Conservation (phyloP, 1,284 basidiomycete species). For the Sanghuangporus baumii region DNA sequence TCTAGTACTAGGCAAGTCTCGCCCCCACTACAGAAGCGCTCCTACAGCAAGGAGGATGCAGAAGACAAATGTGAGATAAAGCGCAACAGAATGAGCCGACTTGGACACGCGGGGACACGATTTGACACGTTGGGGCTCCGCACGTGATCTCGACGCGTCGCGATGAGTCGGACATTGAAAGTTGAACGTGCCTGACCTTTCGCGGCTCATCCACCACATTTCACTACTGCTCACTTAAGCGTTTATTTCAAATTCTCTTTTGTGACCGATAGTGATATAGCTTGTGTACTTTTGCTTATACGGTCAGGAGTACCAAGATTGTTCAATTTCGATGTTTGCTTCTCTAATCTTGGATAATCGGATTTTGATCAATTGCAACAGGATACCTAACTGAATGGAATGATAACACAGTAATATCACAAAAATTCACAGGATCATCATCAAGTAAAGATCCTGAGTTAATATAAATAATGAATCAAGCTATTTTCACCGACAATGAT, state of each 20-base stretch:
- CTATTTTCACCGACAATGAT: neutral
- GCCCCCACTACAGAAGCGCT: neutral
- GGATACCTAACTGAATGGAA: too few species aligned
- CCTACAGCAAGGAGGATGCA: neutral
- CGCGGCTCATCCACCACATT: neutral
- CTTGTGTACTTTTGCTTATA: too few species aligned
- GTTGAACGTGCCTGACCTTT: neutral
- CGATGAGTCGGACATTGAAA: neutral
- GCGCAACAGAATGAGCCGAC: neutral
- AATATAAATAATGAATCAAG: neutral
- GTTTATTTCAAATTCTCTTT: too few species aligned
- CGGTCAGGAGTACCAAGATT: too few species aligned
- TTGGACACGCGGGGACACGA: neutral
- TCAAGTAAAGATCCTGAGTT: neutral
- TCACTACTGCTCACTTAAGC: neutral
- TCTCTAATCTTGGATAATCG: too few species aligned
- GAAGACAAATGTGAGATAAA: neutral
- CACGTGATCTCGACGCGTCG: conserved; percentile 1
- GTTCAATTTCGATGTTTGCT: too few species aligned
- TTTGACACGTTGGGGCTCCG: conserved; percentile 4
- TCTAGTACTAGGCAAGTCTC: neutral
- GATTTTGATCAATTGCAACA: too few species aligned
- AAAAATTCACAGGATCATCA: too few species aligned
- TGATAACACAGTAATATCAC: too few species aligned
- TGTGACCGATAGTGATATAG: too few species aligned